Conservation (phyloP, 306 rosid species). For the Lupinus albus region DNA sequence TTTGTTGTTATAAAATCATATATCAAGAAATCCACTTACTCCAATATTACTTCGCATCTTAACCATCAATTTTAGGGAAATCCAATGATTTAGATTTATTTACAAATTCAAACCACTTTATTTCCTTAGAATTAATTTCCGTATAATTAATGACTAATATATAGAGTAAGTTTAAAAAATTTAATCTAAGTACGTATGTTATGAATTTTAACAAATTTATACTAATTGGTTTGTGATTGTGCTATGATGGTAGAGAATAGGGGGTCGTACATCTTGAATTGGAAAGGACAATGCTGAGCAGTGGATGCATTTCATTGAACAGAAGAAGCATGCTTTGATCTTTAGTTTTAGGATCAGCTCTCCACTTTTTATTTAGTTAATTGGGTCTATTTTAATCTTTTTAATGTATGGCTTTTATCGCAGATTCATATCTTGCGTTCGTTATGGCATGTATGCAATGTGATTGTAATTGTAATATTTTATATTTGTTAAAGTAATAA, state of each 20-base stretch:
- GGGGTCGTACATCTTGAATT: conserved; percentile 31
- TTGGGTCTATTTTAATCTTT: background rate
- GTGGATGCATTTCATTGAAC: conserved; percentile 1
- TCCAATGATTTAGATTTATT: no score
- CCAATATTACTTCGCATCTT: no score
- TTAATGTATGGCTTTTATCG: background rate
- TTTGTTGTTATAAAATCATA: background rate
- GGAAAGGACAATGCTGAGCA: background rate
- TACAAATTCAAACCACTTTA: no score
- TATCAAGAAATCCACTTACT: no score
- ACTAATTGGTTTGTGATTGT: background rate
- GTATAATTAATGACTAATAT: no score
- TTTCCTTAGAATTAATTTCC: no score
- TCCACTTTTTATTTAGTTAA: conserved; percentile 16
- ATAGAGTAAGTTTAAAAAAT: no score
- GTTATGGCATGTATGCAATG: background rate
- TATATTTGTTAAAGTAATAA: background rate
- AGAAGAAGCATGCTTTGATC: background rate
- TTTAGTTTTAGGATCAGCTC: background rate
- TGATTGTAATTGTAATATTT: background rate
- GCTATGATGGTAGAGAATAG: conserved; percentile 20
- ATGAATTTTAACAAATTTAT: no score
- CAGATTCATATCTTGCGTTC: conserved; percentile 13
- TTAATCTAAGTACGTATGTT: no score
- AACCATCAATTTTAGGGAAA: no score